phyloP scores from a whole-genome alignment of 805 yeast species.

The Saccharomycopsis amapae region DNA sequence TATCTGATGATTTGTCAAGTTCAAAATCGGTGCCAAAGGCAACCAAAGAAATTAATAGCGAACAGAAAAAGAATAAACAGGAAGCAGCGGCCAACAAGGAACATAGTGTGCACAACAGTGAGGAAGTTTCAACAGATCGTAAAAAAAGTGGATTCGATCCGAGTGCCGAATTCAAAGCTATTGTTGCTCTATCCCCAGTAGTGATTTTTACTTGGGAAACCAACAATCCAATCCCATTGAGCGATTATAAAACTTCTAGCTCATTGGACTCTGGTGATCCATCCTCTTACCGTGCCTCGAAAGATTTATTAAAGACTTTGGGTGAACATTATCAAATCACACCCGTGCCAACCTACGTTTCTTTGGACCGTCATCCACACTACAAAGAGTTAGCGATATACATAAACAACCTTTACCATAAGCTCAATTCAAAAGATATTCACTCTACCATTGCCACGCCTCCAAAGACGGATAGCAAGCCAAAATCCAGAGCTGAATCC shows the following conservation, averaged over 20 bases:
- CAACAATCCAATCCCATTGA: conserved; percentile 10
- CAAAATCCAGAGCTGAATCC: conserved; percentile 9
- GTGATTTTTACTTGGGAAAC: conserved; percentile 21
- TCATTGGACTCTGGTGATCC: neutral
- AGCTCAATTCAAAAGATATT: conserved; percentile 6
- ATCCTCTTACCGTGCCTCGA: neutral
- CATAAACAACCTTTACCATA: conserved; percentile 16
- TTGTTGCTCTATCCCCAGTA: conserved; percentile 19
- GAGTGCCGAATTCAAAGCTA: conserved; percentile 19
- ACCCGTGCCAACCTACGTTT: conserved; percentile 20
- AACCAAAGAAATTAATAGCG: neutral
- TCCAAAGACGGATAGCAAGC: neutral
- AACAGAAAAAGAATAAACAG: neutral
- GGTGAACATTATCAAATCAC: conserved; percentile 20
- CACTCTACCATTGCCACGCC: neutral
- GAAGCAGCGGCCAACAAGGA: neutral
- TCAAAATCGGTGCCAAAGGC: neutral
- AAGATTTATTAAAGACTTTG: conserved; percentile 15
- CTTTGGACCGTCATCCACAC: conserved; percentile 20
- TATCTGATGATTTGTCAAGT: neutral
- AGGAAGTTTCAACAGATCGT: neutral
- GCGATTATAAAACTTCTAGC: neutral
- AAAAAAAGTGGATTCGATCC: conserved; percentile 9
- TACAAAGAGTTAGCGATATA: conserved; percentile 19
- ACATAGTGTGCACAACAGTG: neutral